A percentile compares a stretch with the other conserved stretches of the same genome.
Conservation (phyloP, 1,284 basidiomycete genomes). For the Heterobasidion parviporum region DNA sequence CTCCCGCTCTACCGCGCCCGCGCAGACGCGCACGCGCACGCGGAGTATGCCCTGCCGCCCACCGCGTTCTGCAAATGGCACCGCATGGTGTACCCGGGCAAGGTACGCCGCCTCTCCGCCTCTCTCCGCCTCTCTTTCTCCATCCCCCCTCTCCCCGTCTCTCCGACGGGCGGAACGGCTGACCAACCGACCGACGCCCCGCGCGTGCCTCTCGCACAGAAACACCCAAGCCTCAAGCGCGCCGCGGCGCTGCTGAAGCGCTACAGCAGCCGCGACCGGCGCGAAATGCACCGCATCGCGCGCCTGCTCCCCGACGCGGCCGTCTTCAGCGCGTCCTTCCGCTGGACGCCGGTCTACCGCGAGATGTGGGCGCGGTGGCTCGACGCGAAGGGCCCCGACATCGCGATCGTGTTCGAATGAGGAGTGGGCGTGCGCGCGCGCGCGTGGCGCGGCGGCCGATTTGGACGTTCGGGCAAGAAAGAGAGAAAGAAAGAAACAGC, state of each 20-base stretch:
- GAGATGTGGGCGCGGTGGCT: conserved; percentile 28
- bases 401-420: conserved; percentile 18
- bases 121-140: too few species aligned
- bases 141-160: too few species aligned
- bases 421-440: too few species aligned
- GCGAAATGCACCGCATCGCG: conserved; percentile 30
- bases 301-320: conserved; percentile 22
- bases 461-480: too few species aligned
- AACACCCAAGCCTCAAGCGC: conserved; percentile 22
- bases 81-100: conserved; percentile 26
- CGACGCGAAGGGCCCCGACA: conserved; percentile 19
- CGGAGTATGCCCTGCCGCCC: conserved; percentile 19
- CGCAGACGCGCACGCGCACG: conserved; percentile 7
- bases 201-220: conserved; percentile 12
- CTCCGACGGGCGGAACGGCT: too few species aligned
- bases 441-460: too few species aligned
- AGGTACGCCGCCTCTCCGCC: conserved; percentile 20
- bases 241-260: conserved; percentile 21
- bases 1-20: conserved; percentile 17
- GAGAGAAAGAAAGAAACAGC: too few species aligned
- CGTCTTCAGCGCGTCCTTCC: conserved; percentile 16
- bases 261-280: conserved; percentile 26
- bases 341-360: conserved; percentile 17
- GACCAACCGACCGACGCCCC: neutral
- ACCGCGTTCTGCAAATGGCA: conserved; percentile 33